Conservation (phyloP, 371 early-diverging fungal species). For the Syncephalastrum racemosum region DNA sequence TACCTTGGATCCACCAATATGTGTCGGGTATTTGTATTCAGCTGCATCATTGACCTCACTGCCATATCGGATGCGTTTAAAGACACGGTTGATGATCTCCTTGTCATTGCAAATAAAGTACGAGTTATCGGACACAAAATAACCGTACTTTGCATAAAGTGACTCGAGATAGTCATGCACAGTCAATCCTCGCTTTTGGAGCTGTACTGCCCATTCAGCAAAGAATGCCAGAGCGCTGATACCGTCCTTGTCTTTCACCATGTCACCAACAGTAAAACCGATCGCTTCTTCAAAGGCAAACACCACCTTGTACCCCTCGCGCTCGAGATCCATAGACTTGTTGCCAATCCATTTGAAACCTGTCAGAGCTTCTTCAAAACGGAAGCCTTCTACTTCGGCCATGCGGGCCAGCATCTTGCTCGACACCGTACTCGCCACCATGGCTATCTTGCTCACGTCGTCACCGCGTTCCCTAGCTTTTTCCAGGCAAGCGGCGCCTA, state of each 20-base stretch:
- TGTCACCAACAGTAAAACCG: slow-evolving; percentile 78
- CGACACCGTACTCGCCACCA: slow-evolving; percentile 91
- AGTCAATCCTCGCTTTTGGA: slow-evolving; percentile 62
- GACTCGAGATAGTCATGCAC: slow-evolving; percentile 68
- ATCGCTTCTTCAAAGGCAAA: slow-evolving; percentile 97
- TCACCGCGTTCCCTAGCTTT: slow-evolving; percentile 54
- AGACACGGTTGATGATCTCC: slow-evolving; percentile 67
- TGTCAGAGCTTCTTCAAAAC: slow-evolving; percentile 89
- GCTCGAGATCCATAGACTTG: slow-evolving; percentile 64
- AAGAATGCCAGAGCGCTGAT: slow-evolving; percentile 81
- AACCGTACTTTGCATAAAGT: slow-evolving; percentile 85
- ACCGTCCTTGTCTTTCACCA: slow-evolving; percentile 87
- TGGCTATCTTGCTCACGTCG: slow-evolving; percentile 60
- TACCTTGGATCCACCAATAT: slow-evolving; percentile 71
- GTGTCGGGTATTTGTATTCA: slow-evolving; percentile 66
- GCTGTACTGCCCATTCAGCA: slow-evolving; percentile 76
- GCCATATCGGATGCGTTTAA: slow-evolving; percentile 82
- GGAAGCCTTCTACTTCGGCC: slow-evolving; percentile 76
- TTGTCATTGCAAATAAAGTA: slow-evolving; percentile 88
- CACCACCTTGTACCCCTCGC: slow-evolving; percentile 60
- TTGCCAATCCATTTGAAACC: slow-evolving; percentile 98
- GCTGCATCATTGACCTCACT: slow-evolving; percentile 24
- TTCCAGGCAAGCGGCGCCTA: slow-evolving; percentile 75
- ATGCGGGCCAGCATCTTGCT: slow-evolving; percentile 82
- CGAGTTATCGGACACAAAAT: slow-evolving; percentile 82